Evolutionary conservation across 2,329 filamentous ascomycete species (phyloP), one percentile per base, ranked within the genome.

Genomic region (Beauveria scarabaeidicola): DNA sequence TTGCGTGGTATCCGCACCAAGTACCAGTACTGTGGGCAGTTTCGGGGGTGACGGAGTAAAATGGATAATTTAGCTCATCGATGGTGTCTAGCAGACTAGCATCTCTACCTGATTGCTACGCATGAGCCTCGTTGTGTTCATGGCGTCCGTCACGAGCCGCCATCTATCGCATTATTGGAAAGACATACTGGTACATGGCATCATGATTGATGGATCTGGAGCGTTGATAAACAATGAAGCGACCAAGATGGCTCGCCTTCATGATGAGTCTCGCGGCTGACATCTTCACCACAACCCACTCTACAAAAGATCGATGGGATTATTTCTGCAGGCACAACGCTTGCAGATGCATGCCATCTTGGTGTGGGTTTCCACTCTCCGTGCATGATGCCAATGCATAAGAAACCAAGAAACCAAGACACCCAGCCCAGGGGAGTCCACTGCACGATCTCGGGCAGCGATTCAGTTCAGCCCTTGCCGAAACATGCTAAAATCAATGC

Each of bases 371-470:
- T 38, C 43, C 46, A 23, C 44, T 29, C 44, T 40, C 29, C 15
- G 19, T 41, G 44, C 46, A 38, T 19, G n/a, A 51, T 58, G 55
- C 11, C 47, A 29, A 38, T 50, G 54, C 54, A 55, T 5, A 55
- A 21, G 9, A 47, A 13, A 19, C 9, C 9, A 47, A 13, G 27
- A 38, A 25, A 10, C 9, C 21, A 47, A 29, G 23, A n/a, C 32
- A 36, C 32, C 32, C 32, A 36, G 11, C 32, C 32, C 32, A 36
- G 32, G 32, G 32, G 32, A 36, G 32, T 36, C 55, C 36, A 21
- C 55, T 40, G 29, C 43, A 56, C 55, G 55, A 58, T 58, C 55
- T 51, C 46, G 25, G 55, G 55, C 55, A 58, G 46, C 55, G 55
- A 58, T 58, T 58, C 55, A 51, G 36, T 41, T 32, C 36, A 32